Conservation (phyloP, 2,329 filamentous ascomycete genomes). For the Zasmidium cellare region DNA sequence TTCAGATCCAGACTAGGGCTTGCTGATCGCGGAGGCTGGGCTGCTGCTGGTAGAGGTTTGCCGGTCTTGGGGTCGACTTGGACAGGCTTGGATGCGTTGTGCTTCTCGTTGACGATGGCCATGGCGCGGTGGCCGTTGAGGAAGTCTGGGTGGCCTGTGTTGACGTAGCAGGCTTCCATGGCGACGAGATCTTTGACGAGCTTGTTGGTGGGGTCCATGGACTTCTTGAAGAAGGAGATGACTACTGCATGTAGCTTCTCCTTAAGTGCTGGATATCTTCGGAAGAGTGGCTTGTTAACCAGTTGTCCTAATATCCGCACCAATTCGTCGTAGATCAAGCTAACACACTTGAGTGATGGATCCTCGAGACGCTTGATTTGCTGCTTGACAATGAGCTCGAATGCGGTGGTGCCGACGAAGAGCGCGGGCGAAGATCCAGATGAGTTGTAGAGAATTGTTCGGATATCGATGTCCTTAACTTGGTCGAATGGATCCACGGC, state of each 20-base stretch:
- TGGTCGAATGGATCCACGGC: constrained; percentile 96
- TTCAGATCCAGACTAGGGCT: constrained; percentile 70
- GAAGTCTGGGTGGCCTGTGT: constrained; percentile 97
- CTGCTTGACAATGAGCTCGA: constrained; percentile 97
- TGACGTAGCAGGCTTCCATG: constrained; percentile 98
- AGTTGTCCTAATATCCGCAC: constrained; percentile 92
- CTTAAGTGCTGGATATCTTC: constrained; percentile 89
- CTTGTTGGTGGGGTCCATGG: constrained; percentile 98
- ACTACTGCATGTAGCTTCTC: constrained; percentile 95
- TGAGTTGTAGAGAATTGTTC: constrained; percentile 96
- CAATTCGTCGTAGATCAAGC: constrained; percentile 93
- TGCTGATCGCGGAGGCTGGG: constrained; percentile 66
- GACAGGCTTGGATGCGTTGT: constrained; percentile 77
- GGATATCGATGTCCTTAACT: constrained; percentile 96
- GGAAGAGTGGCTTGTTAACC: constrained; percentile 83
- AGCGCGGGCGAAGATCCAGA: constrained; percentile 96
- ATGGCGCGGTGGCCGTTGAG: constrained; percentile 95
- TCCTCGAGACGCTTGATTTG: constrained; percentile 97
- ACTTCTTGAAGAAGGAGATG: constrained; percentile 94
- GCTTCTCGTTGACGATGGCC: constrained; percentile 94
- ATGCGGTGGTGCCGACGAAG: constrained; percentile 97
- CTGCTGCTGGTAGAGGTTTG: constrained; percentile 74
- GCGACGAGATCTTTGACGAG: constrained; percentile 86
- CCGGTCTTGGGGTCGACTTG: constrained; percentile 99
- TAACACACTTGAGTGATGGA: constrained; percentile 95